Conservation (phyloP, 2,329 filamentous ascomycete genomes). For the Colletotrichum coccodes region DNA sequence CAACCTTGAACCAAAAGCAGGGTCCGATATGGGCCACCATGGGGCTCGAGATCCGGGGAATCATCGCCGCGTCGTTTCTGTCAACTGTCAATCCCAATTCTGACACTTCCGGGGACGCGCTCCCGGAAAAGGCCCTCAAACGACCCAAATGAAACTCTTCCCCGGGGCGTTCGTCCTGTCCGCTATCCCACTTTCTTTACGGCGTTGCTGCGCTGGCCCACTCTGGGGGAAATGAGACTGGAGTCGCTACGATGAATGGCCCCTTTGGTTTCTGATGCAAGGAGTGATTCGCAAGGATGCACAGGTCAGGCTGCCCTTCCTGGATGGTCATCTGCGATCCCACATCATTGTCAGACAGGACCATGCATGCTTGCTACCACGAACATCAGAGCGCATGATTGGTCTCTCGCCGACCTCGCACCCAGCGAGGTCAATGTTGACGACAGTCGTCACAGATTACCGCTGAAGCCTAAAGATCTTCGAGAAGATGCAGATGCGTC, state of each 20-base stretch:
- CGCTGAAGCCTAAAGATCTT: background rate
- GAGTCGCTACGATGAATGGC: background rate
- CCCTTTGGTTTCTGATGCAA: background rate
- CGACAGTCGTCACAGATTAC: background rate
- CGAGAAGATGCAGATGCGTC: constrained; percentile 6
- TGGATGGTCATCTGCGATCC: constrained; percentile 25
- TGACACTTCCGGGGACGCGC: constrained; percentile 17
- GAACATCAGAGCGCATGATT: background rate
- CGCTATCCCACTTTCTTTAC: background rate
- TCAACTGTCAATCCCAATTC: constrained; percentile 11
- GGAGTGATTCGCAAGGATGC: constrained; percentile 1
- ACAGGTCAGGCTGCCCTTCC: constrained; percentile 1
- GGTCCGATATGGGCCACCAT: background rate
- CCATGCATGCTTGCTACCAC: background rate
- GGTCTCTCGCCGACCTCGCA: background rate
- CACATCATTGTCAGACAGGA: constrained; percentile 1
- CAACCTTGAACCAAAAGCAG: background rate
- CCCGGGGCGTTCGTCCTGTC: background rate
- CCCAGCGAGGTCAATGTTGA: background rate
- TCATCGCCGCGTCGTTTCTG: constrained; percentile 13
- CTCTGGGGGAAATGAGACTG: constrained; percentile 6
- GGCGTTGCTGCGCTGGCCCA: background rate
- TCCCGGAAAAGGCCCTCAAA: background rate
- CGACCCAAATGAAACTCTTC: background rate
- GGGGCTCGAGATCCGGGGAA: constrained; percentile 25